Percentiles rank a stretch among this genome's conserved stretches.
Evolutionary conservation across 371 early-diverging fungal species (phyloP).

Genomic region (Syncephalastrum contaminatum): DNA sequence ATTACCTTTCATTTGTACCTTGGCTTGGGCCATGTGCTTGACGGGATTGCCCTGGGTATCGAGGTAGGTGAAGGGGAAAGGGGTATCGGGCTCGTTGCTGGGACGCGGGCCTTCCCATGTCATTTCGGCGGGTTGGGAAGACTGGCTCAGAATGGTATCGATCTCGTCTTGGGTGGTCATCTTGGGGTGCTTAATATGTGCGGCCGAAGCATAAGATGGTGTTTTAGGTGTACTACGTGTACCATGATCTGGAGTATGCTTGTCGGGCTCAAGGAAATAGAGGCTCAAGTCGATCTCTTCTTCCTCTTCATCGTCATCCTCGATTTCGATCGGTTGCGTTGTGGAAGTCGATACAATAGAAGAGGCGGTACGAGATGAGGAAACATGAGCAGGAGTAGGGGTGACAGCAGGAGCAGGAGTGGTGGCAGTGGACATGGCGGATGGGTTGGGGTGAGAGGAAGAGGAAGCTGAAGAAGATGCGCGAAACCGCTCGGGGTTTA

Average conservation of each 20-base stretch:
- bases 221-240: not conserved
- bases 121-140: not conserved
- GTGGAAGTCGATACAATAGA: too few relatives aligned
- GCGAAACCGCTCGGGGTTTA: constrained; percentile 6
- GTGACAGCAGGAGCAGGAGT: too few relatives aligned
- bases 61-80: constrained; percentile 31
- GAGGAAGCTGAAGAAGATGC: constrained; percentile 3
- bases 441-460: too few relatives aligned
- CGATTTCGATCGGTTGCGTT: not conserved
- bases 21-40: constrained; percentile 26
- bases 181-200: too few relatives aligned
- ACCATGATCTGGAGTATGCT: not conserved
- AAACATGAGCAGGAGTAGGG: too few relatives aligned
- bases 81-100: too few relatives aligned
- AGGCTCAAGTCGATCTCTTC: constrained; percentile 19
- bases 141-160: not conserved
- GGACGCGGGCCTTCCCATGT: too few relatives aligned
- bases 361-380: too few relatives aligned
- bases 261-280: constrained; percentile 14
- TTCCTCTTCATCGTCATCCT: constrained; percentile 4
- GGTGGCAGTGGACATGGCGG: too few relatives aligned
- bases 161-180: not conserved
- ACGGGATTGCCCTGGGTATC: constrained; percentile 20
- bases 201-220: too few relatives aligned
- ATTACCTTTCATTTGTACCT: constrained; percentile 8